A percentile compares a stretch with the other conserved stretches of the same genome.
Conservation (phyloP, 2,329 filamentous ascomycete genomes). For the Diaporthe batatas region DNA sequence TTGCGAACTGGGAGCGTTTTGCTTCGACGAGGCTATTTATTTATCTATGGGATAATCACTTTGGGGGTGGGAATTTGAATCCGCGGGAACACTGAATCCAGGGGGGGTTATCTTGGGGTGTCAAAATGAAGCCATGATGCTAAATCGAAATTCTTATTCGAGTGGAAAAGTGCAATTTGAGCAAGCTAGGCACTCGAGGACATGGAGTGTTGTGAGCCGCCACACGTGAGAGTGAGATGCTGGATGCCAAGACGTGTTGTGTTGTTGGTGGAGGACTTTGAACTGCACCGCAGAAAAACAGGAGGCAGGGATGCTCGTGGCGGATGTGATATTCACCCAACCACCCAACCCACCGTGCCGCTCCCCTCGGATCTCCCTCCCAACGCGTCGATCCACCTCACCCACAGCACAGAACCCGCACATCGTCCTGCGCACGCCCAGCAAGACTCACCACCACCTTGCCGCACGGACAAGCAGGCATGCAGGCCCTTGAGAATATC, state of each 20-base stretch:
- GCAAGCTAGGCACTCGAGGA: too few species aligned
- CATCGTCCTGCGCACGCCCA: background rate
- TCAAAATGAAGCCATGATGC: background rate
- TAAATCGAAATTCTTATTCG: background rate
- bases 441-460: background rate
- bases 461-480: background rate
- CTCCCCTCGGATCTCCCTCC: background rate
- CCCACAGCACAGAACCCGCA: background rate
- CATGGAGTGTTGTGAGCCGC: too few species aligned
- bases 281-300: background rate
- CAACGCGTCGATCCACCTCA: background rate
- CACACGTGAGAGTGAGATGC: too few species aligned
- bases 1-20: background rate
- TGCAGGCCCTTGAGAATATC: background rate
- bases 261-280: background rate
- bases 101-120: background rate
- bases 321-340: background rate
- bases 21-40: background rate
- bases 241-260: background rate
- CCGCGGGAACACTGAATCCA: fast-evolving
- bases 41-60: background rate
- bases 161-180: too few species aligned
- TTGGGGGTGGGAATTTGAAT: background rate
- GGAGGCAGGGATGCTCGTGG: background rate
- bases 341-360: background rate